A percentile compares a stretch with the other conserved stretches of the same genome.
These are phyloP conservation scores for Calonectria ilicicola DNA, from an alignment of 2,329 filamentous ascomycete genomes.

Conservation along the genomic window DNA sequence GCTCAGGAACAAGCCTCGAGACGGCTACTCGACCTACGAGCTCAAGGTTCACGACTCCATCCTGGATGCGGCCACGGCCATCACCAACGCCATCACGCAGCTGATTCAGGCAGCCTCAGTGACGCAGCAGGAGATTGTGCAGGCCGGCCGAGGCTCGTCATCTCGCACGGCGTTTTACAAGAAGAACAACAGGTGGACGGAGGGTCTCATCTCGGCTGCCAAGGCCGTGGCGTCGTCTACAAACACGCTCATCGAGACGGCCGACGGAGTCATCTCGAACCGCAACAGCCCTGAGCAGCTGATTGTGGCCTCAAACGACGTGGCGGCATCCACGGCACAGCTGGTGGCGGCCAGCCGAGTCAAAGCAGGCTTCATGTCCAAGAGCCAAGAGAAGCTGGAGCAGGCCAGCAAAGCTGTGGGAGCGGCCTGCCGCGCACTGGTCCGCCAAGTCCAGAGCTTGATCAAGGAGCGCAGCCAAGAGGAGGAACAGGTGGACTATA, in stretches of 20 bases:
- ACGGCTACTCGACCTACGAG: slow-evolving; percentile 96
- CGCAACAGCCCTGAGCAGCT: slow-evolving; percentile 96
- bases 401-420: slow-evolving; percentile 93
- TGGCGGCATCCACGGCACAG: slow-evolving; percentile 95
- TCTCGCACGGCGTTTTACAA: slow-evolving; percentile 98
- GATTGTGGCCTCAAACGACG: slow-evolving; percentile 97
- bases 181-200: slow-evolving; percentile 99
- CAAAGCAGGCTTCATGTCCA: slow-evolving; percentile 98
- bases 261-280: slow-evolving; percentile 91
- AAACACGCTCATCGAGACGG: slow-evolving; percentile 97
- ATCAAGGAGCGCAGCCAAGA: slow-evolving; percentile 88
- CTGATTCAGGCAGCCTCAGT: slow-evolving; percentile 94
- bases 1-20: slow-evolving; percentile 95
- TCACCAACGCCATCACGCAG: slow-evolving; percentile 92
- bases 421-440: slow-evolving; percentile 85
- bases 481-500: slow-evolving; percentile 89
- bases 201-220: slow-evolving; percentile 95
- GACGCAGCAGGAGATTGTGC: slow-evolving; percentile 96
- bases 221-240: slow-evolving; percentile 96
- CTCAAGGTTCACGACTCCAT: slow-evolving; percentile 96
- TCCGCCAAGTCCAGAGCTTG: slow-evolving; percentile 93
- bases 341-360: slow-evolving; percentile 95
- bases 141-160: slow-evolving; percentile 87
- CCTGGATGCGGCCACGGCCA: slow-evolving; percentile 89
- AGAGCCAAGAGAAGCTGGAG: slow-evolving; percentile 93